Evolutionary conservation across 495 filamentous ascomycete species (phyloP).

Genomic region (Aspergillus funiculosus): DNA sequence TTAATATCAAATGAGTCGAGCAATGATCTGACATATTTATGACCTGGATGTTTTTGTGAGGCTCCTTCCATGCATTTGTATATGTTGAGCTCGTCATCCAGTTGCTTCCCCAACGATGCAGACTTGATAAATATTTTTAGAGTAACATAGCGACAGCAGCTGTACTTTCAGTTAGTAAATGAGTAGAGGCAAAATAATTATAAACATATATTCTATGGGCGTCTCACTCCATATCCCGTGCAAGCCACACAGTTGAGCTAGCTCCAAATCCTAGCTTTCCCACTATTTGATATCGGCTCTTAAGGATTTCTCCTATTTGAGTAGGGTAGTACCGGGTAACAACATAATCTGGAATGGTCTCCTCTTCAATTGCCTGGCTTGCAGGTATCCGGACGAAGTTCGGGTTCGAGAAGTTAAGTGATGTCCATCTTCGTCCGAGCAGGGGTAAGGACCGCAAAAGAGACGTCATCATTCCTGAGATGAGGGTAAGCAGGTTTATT

Average conservation of each 20-base stretch:
- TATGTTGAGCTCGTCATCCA: slow-evolving; percentile 34
- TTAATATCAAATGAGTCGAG: slow-evolving; percentile 32
- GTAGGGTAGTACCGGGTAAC: slow-evolving; percentile 11
- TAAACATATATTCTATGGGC: neutral
- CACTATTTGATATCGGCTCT: slow-evolving; percentile 6
- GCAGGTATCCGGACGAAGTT: slow-evolving; percentile 14
- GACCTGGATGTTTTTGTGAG: slow-evolving; percentile 24
- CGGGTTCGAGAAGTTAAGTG: no score
- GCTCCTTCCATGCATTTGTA: slow-evolving; percentile 20
- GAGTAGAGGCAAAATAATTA: neutral
- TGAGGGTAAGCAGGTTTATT: no score
- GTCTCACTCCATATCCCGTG: slow-evolving; percentile 30
- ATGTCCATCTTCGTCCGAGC: no score
- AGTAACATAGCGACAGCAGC: slow-evolving; percentile 5
- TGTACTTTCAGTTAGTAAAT: slow-evolving; percentile 1
- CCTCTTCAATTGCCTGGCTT: slow-evolving; percentile 18
- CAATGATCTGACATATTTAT: slow-evolving; percentile 18
- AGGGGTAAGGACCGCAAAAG: no score
- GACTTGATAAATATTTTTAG: slow-evolving; percentile 33
- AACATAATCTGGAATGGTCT: slow-evolving; percentile 8
- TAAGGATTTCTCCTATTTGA: slow-evolving; percentile 8
- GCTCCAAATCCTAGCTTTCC: slow-evolving; percentile 19
- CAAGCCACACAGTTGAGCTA: slow-evolving; percentile 33
- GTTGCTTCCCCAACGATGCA: slow-evolving; percentile 21
- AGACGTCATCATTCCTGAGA: no score